A percentile compares a stretch with the other conserved stretches of the same genome.
These are phyloP conservation scores for Pugionium cornutum DNA, from an alignment of 345 rosid genomes.

Conservation along the genomic window DNA sequence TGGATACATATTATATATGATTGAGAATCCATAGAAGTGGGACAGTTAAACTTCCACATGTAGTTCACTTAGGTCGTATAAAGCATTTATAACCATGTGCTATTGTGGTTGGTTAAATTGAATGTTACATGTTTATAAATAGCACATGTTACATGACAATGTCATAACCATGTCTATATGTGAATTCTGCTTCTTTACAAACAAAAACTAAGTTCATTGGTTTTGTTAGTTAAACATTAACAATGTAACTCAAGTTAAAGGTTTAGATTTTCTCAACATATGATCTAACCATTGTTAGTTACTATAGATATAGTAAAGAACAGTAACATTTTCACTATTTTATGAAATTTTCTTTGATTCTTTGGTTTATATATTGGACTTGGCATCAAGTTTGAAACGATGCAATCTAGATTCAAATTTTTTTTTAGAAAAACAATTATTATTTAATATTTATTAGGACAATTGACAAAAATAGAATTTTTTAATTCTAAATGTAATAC, in stretches of 20 bases:
- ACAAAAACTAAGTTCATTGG: too few species aligned
- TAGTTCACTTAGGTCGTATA: conserved; percentile 19
- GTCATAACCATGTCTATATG: conserved; percentile 3
- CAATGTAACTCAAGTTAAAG: too few species aligned
- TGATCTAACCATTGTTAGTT: neutral
- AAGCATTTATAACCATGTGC: conserved; percentile 24
- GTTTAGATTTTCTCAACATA: too few species aligned
- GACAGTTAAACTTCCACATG: conserved; percentile 41
- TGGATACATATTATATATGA: conserved; percentile 25
- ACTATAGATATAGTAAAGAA: neutral
- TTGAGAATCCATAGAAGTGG: conserved; percentile 37
- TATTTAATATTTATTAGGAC: neutral
- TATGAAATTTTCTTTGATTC: neutral
- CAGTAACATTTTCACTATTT: neutral
- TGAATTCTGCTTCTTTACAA: too few species aligned
- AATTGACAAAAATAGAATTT: too few species aligned
- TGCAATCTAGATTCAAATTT: too few species aligned
- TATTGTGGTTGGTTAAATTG: neutral
- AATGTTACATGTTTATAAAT: too few species aligned
- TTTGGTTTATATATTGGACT: neutral
- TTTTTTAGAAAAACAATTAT: neutral
- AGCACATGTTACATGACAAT: conserved; percentile 24
- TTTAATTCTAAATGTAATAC: too few species aligned
- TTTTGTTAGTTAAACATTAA: too few species aligned
- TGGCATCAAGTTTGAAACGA: conserved; percentile 10